Evolutionary conservation across 1,139 yeast species (phyloP).

Genomic region (Lodderomyces elongisporus): DNA sequence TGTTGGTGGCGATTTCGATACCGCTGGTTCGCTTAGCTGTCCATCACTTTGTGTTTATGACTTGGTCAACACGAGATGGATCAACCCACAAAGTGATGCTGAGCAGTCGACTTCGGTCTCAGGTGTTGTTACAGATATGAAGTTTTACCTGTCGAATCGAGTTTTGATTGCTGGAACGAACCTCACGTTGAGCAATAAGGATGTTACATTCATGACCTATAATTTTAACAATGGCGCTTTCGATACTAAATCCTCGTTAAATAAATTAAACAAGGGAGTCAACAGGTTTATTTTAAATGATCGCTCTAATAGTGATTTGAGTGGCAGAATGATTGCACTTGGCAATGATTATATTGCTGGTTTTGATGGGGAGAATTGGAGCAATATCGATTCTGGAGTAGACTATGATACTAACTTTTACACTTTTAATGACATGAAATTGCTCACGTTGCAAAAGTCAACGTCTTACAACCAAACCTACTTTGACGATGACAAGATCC

Average conservation of each 20-base stretch:
- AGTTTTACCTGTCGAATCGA: constrained; percentile 45
- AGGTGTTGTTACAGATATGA: constrained; percentile 55
- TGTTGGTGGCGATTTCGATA: constrained; percentile 72
- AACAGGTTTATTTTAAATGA: constrained; percentile 48
- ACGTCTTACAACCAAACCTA: constrained; percentile 25
- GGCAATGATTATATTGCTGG: constrained; percentile 50
- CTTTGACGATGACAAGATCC: constrained; percentile 40
- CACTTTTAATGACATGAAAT: constrained; percentile 36
- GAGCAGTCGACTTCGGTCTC: constrained; percentile 23
- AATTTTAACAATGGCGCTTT: constrained; percentile 39
- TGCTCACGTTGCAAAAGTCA: constrained; percentile 31
- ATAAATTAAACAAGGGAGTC: constrained; percentile 33
- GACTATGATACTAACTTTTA: constrained; percentile 20
- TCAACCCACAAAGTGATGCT: constrained; percentile 38
- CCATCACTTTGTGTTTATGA: constrained; percentile 65
- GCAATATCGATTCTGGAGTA: constrained; percentile 27
- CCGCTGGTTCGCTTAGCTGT: constrained; percentile 59
- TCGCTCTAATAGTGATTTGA: constrained; percentile 36
- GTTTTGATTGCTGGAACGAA: constrained; percentile 59
- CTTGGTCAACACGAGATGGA: constrained; percentile 52
- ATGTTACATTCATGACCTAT: constrained; percentile 45
- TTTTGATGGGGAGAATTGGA: constrained; percentile 48
- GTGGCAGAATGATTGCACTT: constrained; percentile 50
- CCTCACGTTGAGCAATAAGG: constrained; percentile 34
- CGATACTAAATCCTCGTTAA: constrained; percentile 19